These are phyloP conservation scores for Xerocomellus intermedius DNA, from an alignment of 768 basidiomycete species.

Conservation along the genomic window DNA sequence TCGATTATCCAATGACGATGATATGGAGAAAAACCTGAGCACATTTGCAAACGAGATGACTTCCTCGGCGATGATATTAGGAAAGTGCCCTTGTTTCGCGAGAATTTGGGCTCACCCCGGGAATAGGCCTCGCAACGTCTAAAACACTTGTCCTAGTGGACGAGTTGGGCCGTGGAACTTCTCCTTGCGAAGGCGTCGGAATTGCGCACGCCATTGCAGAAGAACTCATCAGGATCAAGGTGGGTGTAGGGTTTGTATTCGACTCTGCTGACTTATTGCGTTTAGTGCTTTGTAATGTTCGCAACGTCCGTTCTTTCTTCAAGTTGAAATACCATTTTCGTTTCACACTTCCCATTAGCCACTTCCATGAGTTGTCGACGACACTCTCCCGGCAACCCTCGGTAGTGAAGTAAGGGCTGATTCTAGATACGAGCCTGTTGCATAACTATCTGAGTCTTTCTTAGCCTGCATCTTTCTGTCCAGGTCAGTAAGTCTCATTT, in stretches of 20 bases:
- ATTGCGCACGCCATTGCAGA: slow-evolving; percentile 84
- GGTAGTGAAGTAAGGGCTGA: slow-evolving; percentile 66
- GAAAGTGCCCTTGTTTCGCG: slow-evolving; percentile 33
- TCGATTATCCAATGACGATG: slow-evolving; percentile 91
- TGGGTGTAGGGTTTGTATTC: slow-evolving; percentile 28
- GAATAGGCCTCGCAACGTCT: slow-evolving; percentile 62
- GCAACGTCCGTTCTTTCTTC: slow-evolving; percentile 59
- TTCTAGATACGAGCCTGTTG: background rate
- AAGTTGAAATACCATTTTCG: background rate
- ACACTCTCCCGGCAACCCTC: slow-evolving; percentile 77
- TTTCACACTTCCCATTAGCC: slow-evolving; percentile 39
- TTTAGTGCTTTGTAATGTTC: slow-evolving; percentile 84
- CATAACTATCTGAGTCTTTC: background rate
- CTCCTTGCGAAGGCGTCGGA: slow-evolving; percentile 76
- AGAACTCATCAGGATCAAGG: slow-evolving; percentile 71
- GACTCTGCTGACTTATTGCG: background rate
- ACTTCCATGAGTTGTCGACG: slow-evolving; percentile 76
- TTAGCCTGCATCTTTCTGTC: slow-evolving; percentile 78
- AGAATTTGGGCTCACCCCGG: background rate
- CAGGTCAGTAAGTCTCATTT: slow-evolving; percentile 46
- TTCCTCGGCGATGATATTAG: slow-evolving; percentile 86
- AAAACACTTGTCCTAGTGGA: slow-evolving; percentile 83
- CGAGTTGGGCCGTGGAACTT: slow-evolving; percentile 91
- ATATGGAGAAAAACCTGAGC: slow-evolving; percentile 84
- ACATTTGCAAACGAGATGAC: slow-evolving; percentile 98